Percentiles rank a stretch among this genome's conserved stretches.
Conservation (phyloP, 1,139 yeast species). For the Lipomyces yarrowii region DNA sequence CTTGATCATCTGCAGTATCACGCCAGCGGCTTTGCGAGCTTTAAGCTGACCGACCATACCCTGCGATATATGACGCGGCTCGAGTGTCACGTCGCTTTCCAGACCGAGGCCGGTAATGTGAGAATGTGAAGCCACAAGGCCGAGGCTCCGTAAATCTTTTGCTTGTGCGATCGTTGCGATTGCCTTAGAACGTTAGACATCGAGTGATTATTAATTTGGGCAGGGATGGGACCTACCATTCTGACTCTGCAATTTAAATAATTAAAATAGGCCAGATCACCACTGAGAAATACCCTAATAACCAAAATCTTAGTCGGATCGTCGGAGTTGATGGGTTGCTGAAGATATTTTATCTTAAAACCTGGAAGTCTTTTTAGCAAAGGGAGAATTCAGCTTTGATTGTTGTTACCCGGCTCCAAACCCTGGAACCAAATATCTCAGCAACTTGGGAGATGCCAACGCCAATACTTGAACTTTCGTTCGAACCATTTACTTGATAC, state of each 20-base stretch:
- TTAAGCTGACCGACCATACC: conserved; percentile 98
- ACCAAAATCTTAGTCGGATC: neutral
- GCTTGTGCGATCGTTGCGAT: conserved; percentile 42
- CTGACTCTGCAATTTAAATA: neutral
- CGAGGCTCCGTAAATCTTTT: conserved; percentile 47
- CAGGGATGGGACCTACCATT: neutral
- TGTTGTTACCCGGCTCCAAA: no score
- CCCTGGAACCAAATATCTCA: no score
- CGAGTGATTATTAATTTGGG: neutral
- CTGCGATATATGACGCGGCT: conserved; percentile 76
- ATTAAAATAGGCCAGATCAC: neutral
- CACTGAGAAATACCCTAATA: neutral
- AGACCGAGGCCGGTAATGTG: conserved; percentile 95
- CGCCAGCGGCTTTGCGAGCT: conserved; percentile 96
- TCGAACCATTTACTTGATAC: neutral
- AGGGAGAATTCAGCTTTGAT: no score
- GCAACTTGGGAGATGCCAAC: no score
- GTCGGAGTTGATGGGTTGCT: neutral
- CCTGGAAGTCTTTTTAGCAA: no score
- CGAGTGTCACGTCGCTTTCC: conserved; percentile 69
- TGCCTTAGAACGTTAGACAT: conserved; percentile 16
- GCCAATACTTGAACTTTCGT: no score
- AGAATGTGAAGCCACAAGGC: conserved; percentile 87
- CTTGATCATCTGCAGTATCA: conserved; percentile 87
- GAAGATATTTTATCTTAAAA: neutral